Percentiles rank a stretch among this genome's conserved stretches.
Evolutionary conservation across 2,329 filamentous ascomycete genomes (phyloP).

Genomic region (Raffaelea deltoideospora): DNA sequence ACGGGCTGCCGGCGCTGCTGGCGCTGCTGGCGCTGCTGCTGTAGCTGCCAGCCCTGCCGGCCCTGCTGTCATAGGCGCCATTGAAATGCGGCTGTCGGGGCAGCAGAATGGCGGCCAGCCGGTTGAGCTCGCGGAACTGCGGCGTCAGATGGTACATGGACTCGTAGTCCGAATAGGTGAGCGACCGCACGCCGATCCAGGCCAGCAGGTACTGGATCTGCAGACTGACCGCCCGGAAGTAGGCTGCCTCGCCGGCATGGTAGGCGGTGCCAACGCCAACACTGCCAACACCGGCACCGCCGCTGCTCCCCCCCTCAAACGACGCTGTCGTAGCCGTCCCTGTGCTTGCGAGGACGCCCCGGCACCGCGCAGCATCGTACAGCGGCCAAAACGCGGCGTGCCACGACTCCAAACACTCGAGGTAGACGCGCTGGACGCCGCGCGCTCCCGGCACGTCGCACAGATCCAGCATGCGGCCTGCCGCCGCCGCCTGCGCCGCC

Average conservation of each 20-base stretch:
- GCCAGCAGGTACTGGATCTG: conserved; percentile 27
- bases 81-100: conserved; percentile 8
- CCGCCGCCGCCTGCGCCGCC: neutral
- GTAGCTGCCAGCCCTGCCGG: neutral
- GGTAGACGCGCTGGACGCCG: conserved; percentile 14
- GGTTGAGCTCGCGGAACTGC: conserved; percentile 25
- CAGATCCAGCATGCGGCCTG: conserved; percentile 7
- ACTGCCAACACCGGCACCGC: neutral
- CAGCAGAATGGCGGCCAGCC: conserved; percentile 22
- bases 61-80: neutral
- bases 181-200: conserved; percentile 22
- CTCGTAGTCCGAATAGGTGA: conserved; percentile 21
- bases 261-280: neutral
- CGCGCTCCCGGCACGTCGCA: conserved; percentile 7
- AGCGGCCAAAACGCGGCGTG: conserved; percentile 21
- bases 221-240: conserved; percentile 23
- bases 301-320: neutral
- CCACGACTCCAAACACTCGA: conserved; percentile 26
- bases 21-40: neutral
- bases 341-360: too few relatives aligned
- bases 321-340: too few relatives aligned
- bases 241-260: conserved; percentile 7
- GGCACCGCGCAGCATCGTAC: conserved; percentile 13
- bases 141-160: conserved; percentile 23
- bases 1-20: neutral